A percentile compares a stretch with the other conserved stretches of the same genome.
phyloP scores from a whole-genome alignment of 1,284 basidiomycete genomes.

The Apiotrichum akiyoshidainum region DNA sequence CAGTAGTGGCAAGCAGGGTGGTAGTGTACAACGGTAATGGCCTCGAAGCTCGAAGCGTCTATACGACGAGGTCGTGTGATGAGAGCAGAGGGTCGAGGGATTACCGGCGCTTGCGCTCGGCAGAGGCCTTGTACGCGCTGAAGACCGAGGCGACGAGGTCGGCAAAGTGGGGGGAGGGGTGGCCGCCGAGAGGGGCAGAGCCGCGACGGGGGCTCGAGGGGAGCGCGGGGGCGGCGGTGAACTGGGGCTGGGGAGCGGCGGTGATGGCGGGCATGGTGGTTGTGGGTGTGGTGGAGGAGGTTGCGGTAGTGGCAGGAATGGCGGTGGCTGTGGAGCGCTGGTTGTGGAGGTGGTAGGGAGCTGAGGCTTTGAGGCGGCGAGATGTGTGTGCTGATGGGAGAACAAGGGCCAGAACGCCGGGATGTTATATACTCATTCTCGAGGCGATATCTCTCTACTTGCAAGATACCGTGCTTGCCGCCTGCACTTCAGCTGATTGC shows the following conservation, averaged over 20 bases:
- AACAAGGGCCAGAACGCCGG: too few species aligned
- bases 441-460: too few species aligned
- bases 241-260: not conserved
- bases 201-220: not conserved
- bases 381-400: too few species aligned
- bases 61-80: not conserved
- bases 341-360: not conserved
- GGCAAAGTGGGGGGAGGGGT: constrained; percentile 41
- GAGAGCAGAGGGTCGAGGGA: not conserved
- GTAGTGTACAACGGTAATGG: not conserved
- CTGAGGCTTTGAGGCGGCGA: too few species aligned
- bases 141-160: constrained; percentile 37
- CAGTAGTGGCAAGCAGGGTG: not conserved
- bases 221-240: not conserved
- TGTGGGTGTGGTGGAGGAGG: not conserved
- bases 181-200: constrained; percentile 13
- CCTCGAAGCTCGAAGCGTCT: not conserved
- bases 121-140: constrained; percentile 20
- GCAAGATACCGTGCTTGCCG: too few species aligned
- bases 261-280: constrained; percentile 1
- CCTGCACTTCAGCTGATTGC: too few species aligned
- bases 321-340: not conserved
- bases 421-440: too few species aligned
- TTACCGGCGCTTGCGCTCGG: constrained; percentile 1
- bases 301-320: not conserved